These are phyloP conservation scores for Globisporangium perplexum DNA, from an alignment of 352 stramenopile genomes.

Conservation along the genomic window DNA sequence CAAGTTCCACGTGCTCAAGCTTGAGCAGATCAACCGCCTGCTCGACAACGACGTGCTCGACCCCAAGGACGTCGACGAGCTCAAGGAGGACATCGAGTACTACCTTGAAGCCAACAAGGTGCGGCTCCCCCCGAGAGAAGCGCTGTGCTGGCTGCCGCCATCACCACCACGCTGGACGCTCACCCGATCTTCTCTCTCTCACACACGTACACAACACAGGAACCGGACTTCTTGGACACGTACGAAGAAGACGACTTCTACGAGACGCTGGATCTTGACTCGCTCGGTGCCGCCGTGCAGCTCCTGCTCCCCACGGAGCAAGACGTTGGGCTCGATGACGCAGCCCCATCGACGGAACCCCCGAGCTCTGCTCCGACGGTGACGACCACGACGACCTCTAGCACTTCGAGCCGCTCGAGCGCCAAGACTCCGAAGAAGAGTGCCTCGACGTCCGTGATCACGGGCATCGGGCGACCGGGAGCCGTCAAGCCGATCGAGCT, in stretches of 20 bases:
- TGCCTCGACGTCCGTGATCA: constrained; percentile 45
- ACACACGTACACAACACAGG: constrained; percentile 23
- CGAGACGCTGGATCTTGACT: constrained; percentile 94
- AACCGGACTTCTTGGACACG: constrained; percentile 92
- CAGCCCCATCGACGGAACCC: constrained; percentile 14
- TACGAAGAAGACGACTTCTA: constrained; percentile 93
- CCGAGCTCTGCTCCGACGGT: not conserved
- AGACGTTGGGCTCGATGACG: constrained; percentile 64
- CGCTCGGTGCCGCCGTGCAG: constrained; percentile 63
- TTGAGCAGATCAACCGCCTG: constrained; percentile 97
- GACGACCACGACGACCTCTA: constrained; percentile 1
- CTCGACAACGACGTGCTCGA: constrained; percentile 96
- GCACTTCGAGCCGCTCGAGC: constrained; percentile 13
- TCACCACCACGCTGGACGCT: not conserved
- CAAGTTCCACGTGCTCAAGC: constrained; percentile 96
- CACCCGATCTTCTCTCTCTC: not conserved
- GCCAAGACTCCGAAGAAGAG: constrained; percentile 72
- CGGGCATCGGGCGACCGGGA: constrained; percentile 65
- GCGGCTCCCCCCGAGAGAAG: not conserved
- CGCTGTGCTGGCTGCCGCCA: too few species aligned
- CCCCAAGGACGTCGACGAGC: constrained; percentile 89
- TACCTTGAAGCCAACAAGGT: constrained; percentile 93
- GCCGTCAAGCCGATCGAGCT: constrained; percentile 76
- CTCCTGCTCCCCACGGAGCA: constrained; percentile 66
- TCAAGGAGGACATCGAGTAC: constrained; percentile 98